Conservation (phyloP, 2,329 filamentous ascomycete species). For the Phyllosticta capitalensis region DNA sequence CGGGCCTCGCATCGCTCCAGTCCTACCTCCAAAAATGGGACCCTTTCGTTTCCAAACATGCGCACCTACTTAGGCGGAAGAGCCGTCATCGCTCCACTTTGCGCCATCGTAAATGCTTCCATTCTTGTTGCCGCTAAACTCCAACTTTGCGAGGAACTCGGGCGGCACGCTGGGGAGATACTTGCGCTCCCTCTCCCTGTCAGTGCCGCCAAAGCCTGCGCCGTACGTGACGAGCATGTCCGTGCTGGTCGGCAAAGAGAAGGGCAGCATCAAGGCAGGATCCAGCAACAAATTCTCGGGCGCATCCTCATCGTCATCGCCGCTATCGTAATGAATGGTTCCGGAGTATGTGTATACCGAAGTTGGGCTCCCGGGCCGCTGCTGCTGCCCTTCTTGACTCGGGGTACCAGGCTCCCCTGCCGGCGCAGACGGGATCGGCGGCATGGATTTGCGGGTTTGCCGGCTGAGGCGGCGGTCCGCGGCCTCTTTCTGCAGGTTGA, state of each 20-base stretch:
- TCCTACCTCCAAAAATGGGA: not conserved
- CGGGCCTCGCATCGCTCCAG: not conserved
- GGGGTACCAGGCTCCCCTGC: slow-evolving; percentile 1
- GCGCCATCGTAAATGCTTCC: slow-evolving; percentile 6
- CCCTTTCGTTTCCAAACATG: not conserved
- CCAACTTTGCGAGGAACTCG: slow-evolving; percentile 84
- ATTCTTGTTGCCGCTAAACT: slow-evolving; percentile 39
- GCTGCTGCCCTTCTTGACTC: not conserved
- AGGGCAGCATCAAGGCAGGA: slow-evolving; percentile 85
- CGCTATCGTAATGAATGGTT: slow-evolving; percentile 12
- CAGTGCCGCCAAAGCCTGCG: slow-evolving; percentile 85
- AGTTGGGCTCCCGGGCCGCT: slow-evolving; percentile 4
- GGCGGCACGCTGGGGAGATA: slow-evolving; percentile 93
- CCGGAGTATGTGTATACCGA: not conserved
- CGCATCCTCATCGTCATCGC: slow-evolving; percentile 56
- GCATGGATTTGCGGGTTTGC: slow-evolving; percentile 6
- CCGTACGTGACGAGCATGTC: slow-evolving; percentile 97
- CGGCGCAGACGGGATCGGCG: slow-evolving; percentile 1
- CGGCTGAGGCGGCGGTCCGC: slow-evolving; percentile 27
- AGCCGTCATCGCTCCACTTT: slow-evolving; percentile 9
- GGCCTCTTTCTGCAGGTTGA: slow-evolving; percentile 68
- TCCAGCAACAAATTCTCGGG: slow-evolving; percentile 74
- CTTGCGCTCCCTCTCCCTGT: slow-evolving; percentile 83
- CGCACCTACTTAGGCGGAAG: not conserved
- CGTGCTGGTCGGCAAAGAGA: slow-evolving; percentile 88